Base-by-base conservation (phyloP, 371 early-diverging fungal genomes). In the Syncephalastrum racemosum region DNA sequence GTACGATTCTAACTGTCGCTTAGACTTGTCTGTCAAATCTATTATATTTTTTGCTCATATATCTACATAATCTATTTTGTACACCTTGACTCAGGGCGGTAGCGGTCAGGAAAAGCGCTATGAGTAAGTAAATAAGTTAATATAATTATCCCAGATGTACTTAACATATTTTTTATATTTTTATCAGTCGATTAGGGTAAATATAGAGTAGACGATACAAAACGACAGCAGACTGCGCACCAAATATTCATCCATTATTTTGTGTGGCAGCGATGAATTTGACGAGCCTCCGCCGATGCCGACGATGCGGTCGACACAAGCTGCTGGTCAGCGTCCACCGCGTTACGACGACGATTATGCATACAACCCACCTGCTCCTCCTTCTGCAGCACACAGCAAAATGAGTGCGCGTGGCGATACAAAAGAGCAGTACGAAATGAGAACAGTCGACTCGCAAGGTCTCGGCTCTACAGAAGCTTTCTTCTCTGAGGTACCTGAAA, bases 371-470 rank as follows among this genome's bases (percentile, higher is more conserved):
- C 80, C 80, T 31, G 65, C 66, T 23, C 58, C 65, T 48, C 80
- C 76, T 13, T 53, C 74, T 25, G 59, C 80, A 13, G 61, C 77
- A 14, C 67, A 75, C 46, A 68, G 66, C 19, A 61, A 56, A 25
- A 53, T 54, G 15, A 48, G 65, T 45, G 65, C 65, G 51, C 67
- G 70, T 1, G 58, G 54, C n/a, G 36, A 31, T 5, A 41, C 53
- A 7, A 68, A 73, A 56, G 79, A 79, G 31, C 67, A 73, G 16
- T 79, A 75, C 46, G 79, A 79, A 56, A 79, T 79, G 79, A 64
- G 62, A 63, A 47, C 63, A 24, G 13, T 10, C 45, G 12, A 39
- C 44, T 50, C 42, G 7, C 40, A 63, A 39, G 61, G 62, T 16
- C 56, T 71, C 18, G 58, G 64, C 24, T 68, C 77, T 4, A 80